Base-by-base conservation (phyloP, 805 yeast genomes). In the Saccharomycopsis vini region DNA sequence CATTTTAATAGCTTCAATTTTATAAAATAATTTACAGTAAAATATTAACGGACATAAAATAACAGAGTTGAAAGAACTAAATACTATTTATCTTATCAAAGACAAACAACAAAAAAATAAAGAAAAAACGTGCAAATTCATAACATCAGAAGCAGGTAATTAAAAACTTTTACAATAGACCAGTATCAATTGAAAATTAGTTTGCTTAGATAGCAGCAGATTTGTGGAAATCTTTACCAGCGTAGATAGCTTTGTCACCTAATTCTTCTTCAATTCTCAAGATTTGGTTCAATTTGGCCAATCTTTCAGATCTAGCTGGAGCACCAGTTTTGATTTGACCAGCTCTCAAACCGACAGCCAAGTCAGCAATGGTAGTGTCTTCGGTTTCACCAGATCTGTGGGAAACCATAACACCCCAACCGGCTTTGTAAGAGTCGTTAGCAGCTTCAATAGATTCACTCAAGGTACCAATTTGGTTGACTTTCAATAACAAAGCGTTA, bases 361-460 rank as follows among this genome's bases (percentile, higher is more conserved):
- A 79, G 72, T 90, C 97, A 64, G 98, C 97, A 69, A 90, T 90
- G 76, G 86, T 81, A 62, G 94, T 82, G 73, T 92, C 98, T 77
- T 92, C 98, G 57, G 97, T 89, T 79, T 90, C 98, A 76, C 98
- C 98, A 60, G 97, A 89, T 81, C 98, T 88, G 87, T 90, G 98
- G 63, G 97, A 89, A 62, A 92, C 97, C 97, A 90, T 89, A 66
- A 89, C 96, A 78, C 97, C 97, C 98, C 98, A 90, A 65, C 87
- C 87, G 54, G 96, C 97, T 55, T 79, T 81, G 73, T 79, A 89
- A 49, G 97, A 85, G 71, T 84, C 92, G 68, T 84, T 72, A 62
- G 97, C 97, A 63, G 97, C 97, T 69, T 87, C 77, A 72, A 90
- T 88, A 54, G 97, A 86, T 79, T 90, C 98, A 59, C 95, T 68